Base-by-base conservation (phyloP, 306 rosid genomes). In the Acacia acuminata region DNA sequence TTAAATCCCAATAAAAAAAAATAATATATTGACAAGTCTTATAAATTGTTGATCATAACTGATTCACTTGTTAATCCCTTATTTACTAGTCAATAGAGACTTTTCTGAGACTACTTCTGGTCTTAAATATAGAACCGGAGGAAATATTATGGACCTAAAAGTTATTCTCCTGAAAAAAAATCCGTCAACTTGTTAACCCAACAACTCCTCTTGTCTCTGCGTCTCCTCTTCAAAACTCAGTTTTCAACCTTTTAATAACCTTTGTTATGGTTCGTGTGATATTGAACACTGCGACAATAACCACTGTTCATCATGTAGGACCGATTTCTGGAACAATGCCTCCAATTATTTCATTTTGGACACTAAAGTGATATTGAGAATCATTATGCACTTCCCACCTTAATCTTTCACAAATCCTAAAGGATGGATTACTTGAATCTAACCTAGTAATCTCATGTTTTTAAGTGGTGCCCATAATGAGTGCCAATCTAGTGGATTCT, bases 111-210 rank as follows among this genome's bases (percentile, higher is more conserved):
- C 32, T 30, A 30, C 32, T 2, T 30, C 2, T 2, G 32, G 0
- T 30, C 32, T 2, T 30, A 30, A 1, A 30, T 30, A 1, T 30
- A 30, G 32, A 30, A 30, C 32, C 32, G 1, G 30, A 27, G 0
- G 1, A 27, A 27, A 27, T 27, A 27, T 27, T 27, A 27, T 27
- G 30, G 30, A 30, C 2, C 2, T 30, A 30, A 30, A 30, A 30
- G 32, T 30, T 2, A 30, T 30, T 30, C 32, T 30, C 32, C 32
- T 1, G 2, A 30, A 38, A 38, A 38, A 5, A 44, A 79, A 77
- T 47, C 82, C 82, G 72, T 20, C 82, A 79, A 74, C 83, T 84
- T 84, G 82, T 34, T 73, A 75, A 48, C 71, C 75, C 58, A 83
- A 83, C 83, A 81, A 72, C 69, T 44, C 81, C 20, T 47, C 34